Base-by-base conservation (phyloP, 257 asterid genomes). In the Nicotiana obtusifolia region DNA sequence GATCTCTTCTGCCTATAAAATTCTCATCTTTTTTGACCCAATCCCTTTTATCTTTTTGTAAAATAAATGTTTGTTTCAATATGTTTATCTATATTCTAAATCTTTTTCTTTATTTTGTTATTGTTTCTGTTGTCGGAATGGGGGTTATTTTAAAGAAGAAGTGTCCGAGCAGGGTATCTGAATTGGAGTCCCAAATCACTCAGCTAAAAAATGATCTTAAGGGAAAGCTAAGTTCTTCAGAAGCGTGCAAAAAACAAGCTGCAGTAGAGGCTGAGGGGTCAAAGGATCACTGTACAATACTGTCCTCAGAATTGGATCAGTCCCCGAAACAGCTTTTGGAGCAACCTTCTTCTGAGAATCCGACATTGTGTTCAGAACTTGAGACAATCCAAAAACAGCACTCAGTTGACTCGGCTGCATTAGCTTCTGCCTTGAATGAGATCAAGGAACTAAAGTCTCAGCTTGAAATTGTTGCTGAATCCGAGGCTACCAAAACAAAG, bases 131-230 rank as follows among this genome's bases (percentile, higher is more conserved):
- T 59, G 5, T 59, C 7, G 26, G 64, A 3, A 4, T 59, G 64
- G 64, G 64, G 28, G 22, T 4, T 14, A 56, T 56, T 47, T 47
- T 73, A 15, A 22, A 91, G 94, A 91, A 84, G 85, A 89, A 89
- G 91, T 89, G 84, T 8, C 82, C 89, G 3, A 88, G 87, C 84
- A 88, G 81, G 87, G 92, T 87, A 82, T 82, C 90, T 26, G 97
- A 93, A 53, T 91, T 93, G 67, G 98, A 96, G 89, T 80, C 83
- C 49, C 94, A 91, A 88, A 84, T 96, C 65, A 88, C 90, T 81
- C 91, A 89, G 87, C 97, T 96, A 10, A 94, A 94, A 88, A 88
- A 88, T 82, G 98, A 96, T 82, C 95, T 96, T 19, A 93, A 91
- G 89, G 95, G 91, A 82, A 93, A 90, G 60, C 84, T 96, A 30